Evolutionary conservation across 1,284 basidiomycete genomes (phyloP).

Genomic region (Trametes versicolor): DNA sequence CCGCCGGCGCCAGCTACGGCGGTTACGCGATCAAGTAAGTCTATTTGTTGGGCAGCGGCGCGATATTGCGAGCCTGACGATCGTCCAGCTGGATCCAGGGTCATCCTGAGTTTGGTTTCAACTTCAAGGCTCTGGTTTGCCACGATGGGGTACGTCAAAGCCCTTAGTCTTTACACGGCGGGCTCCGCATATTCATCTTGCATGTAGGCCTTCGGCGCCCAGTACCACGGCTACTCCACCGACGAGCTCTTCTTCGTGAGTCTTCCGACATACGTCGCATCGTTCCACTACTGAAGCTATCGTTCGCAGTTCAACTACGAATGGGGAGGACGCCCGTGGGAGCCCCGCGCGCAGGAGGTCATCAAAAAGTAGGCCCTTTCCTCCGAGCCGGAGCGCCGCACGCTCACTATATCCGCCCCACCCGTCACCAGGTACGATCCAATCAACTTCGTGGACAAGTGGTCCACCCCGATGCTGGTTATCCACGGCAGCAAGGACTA

Average conservation of each 20-base stretch:
- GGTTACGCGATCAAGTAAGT: conserved; percentile 86
- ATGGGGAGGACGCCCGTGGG: conserved; percentile 85
- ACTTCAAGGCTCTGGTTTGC: conserved; percentile 90
- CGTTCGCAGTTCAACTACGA: conserved; percentile 78
- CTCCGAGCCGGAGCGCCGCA: neutral
- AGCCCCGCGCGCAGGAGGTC: conserved; percentile 61
- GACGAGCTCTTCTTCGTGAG: conserved; percentile 89
- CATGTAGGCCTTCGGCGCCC: conserved; percentile 71
- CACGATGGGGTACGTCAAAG: conserved; percentile 79
- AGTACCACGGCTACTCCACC: conserved; percentile 81
- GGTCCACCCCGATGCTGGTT: conserved; percentile 86
- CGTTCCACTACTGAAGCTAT: conserved; percentile 11
- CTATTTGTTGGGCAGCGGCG: neutral
- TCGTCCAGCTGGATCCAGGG: conserved; percentile 89
- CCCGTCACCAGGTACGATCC: conserved; percentile 66
- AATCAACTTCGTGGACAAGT: conserved; percentile 81
- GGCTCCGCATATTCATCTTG: conserved; percentile 18
- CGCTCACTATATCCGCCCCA: neutral
- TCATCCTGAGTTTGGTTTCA: conserved; percentile 85
- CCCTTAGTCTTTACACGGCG: conserved; percentile 21
- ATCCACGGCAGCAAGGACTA: conserved; percentile 92
- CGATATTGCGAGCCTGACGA: conserved; percentile 18
- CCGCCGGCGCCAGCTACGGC: conserved; percentile 84
- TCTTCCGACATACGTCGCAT: neutral
- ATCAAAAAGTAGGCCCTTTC: conserved; percentile 59